Evolutionary conservation across 768 basidiomycete genomes (phyloP).

Genomic region (Naematelia encephala): DNA sequence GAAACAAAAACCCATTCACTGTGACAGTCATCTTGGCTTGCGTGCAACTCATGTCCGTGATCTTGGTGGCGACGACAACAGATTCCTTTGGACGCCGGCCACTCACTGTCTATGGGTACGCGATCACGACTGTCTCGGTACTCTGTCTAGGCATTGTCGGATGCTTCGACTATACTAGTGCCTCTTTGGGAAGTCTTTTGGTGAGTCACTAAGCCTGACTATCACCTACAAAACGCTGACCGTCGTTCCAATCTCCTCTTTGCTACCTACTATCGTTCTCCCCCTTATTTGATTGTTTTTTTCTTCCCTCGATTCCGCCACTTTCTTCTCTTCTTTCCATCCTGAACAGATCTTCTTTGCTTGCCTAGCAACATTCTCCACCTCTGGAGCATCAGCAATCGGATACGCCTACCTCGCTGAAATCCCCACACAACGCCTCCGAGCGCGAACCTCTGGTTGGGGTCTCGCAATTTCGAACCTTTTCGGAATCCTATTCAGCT

Average conservation of each 20-base stretch:
- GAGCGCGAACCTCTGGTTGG: constrained; percentile 21
- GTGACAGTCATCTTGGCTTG: constrained; percentile 19
- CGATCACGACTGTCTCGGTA: constrained; percentile 10
- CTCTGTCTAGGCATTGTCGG: constrained; percentile 24
- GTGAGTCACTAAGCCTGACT: too few relatives aligned
- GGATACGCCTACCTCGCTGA: constrained; percentile 28
- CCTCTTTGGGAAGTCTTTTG: constrained; percentile 16
- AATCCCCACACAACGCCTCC: constrained; percentile 20
- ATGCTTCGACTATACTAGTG: constrained; percentile 24
- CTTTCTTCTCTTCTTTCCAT: constrained; percentile 6
- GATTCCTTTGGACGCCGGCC: constrained; percentile 13
- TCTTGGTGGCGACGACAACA: constrained; percentile 4
- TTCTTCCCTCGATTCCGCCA: neutral
- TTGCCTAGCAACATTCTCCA: constrained; percentile 28
- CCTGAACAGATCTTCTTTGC: too few relatives aligned
- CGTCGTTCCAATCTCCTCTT: too few relatives aligned
- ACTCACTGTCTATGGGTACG: constrained; percentile 20
- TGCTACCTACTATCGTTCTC: too few relatives aligned
- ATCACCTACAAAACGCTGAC: too few relatives aligned
- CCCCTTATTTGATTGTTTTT: too few relatives aligned
- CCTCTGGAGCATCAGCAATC: too few relatives aligned
- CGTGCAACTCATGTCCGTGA: constrained; percentile 9
- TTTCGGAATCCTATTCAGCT: constrained; percentile 23
- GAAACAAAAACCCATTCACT: constrained; percentile 12
- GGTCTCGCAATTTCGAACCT: constrained; percentile 16